Evolutionary conservation across 371 early-diverging fungal species (phyloP), one percentile per base, ranked within the genome.

Genomic region (Rhizopus stolonifer): DNA sequence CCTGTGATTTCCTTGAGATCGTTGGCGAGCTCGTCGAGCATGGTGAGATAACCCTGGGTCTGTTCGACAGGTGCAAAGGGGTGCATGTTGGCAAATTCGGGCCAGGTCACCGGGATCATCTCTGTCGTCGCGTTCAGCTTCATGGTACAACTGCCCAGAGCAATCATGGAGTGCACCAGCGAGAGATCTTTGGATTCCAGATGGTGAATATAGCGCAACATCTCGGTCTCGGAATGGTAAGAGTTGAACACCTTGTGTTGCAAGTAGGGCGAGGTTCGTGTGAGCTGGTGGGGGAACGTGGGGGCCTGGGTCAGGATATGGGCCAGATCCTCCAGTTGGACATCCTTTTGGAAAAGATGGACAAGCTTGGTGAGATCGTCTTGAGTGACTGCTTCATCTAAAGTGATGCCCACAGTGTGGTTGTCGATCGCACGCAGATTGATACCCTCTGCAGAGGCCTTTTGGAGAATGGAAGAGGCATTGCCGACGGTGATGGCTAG

Each of bases 111-210:
- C 11, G 98, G 96, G 58, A 96, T 92, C 94, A 98, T 95, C 74
- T 96, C 96, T 21, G 94, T 89, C 24, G 97, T 95, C 50, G 96
- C 95, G 61, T 98, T 98, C 36, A 98, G 83, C 85, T 98, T 96
- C 98, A 98, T 98, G 48, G 98, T 98, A 80, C 98, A 98, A 46
- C 92, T 92, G 25, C 98, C 98, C 26, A 98, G 83, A 49, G 98
- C 94, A 55, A 98, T 98, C 98, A 98, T 98, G 49, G 97, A 92
- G 71, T 98, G 89, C 43, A 89, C 91, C 49, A 98, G 79, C 14
- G 95, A 95, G 70, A 98, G 81, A 72, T 98, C 98, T 81, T 93
- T 94, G 82, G 84, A 86, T 77, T 95, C 92, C 36, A 98, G 85
- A 57, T 90, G 86, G 43, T 87, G 81, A 52, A 98, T 88, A 78